Evolutionary conservation across 164 flowering plant species (phyloP), one percentile per base, ranked within the genome.

Genomic region (Macadamia tetraphylla): DNA sequence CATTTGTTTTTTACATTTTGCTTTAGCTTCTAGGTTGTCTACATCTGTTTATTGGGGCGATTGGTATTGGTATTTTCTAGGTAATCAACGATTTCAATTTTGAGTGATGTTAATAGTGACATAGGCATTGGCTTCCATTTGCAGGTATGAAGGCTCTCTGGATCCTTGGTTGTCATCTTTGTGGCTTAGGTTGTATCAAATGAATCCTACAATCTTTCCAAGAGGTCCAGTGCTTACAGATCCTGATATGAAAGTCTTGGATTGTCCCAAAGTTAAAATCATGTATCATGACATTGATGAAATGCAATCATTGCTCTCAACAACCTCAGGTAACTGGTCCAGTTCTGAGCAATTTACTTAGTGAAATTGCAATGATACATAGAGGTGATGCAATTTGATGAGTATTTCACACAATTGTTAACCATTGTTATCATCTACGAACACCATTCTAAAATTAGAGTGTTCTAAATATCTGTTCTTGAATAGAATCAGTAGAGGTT

Each of bases 111-210:
- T 66, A 10, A 35, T 2, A 40, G 5, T 65, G 52, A 57, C 55
- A 12, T 43, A 42, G 55, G 18, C 66, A 68, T 64, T 62, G 71
- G 32, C 56, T 43, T 60, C 63, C 29, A 35, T 73, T 60, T 58
- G 29, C 62, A 95, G 99, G 83, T 92, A 95, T 77, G 99, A 95
- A 81, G 99, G 89, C 71, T 88, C 97, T 78, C 77, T 95, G 53
- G 99, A 95, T 82, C 94, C 94, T 69, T 95, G 99, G 99, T 82
- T 92, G 86, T 81, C 85, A 59, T 83, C 88, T 67, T 78, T 95
- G 72, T 95, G 99, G 99, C 79, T 70, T 59, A 65, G 55, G 23
- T 67, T 95, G 69, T 59, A 75, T 72, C 68, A 88, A 69, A 82
- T 70, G 63, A 68, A 81, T 73, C 90, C 90, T 11, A 73, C 70